Conservation (phyloP, 345 rosid species). For the Salix exigua region DNA sequence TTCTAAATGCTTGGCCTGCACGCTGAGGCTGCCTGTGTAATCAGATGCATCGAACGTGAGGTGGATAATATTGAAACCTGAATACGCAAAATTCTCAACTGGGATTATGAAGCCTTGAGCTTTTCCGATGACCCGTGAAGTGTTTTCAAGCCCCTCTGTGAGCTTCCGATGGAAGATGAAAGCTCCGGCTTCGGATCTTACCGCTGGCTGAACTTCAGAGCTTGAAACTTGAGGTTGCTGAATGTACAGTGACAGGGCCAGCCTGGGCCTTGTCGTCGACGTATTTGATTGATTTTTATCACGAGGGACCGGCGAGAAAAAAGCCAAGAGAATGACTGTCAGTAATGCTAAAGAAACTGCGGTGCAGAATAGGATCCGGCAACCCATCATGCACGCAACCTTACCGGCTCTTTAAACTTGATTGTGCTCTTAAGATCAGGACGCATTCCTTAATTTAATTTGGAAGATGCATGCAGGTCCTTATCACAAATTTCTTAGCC, state of each 20-base stretch:
- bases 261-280: slow-evolving; percentile 31
- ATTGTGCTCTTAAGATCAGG: background rate
- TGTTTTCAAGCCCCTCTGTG: slow-evolving; percentile 66
- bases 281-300: slow-evolving; percentile 13
- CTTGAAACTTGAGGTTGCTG: slow-evolving; percentile 43
- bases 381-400: slow-evolving; percentile 38
- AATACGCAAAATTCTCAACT: slow-evolving; percentile 47
- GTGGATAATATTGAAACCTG: slow-evolving; percentile 64
- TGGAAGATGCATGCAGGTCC: background rate
- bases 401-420: background rate
- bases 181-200: slow-evolving; percentile 33
- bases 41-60: slow-evolving; percentile 55
- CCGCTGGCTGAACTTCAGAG: slow-evolving; percentile 13
- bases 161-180: slow-evolving; percentile 57
- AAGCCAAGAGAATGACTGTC: slow-evolving; percentile 51
- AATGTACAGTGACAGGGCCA: slow-evolving; percentile 66
- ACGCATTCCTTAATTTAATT: background rate
- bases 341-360: slow-evolving; percentile 48
- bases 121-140: slow-evolving; percentile 59
- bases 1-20: slow-evolving; percentile 44
- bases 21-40: slow-evolving; percentile 58
- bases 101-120: slow-evolving; percentile 85
- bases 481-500: slow-evolving; percentile 15
- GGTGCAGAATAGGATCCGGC: slow-evolving; percentile 55
- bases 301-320: slow-evolving; percentile 52